phyloP scores from a whole-genome alignment of 2,329 filamentous ascomycete genomes.

The Fusarium torulosum region DNA sequence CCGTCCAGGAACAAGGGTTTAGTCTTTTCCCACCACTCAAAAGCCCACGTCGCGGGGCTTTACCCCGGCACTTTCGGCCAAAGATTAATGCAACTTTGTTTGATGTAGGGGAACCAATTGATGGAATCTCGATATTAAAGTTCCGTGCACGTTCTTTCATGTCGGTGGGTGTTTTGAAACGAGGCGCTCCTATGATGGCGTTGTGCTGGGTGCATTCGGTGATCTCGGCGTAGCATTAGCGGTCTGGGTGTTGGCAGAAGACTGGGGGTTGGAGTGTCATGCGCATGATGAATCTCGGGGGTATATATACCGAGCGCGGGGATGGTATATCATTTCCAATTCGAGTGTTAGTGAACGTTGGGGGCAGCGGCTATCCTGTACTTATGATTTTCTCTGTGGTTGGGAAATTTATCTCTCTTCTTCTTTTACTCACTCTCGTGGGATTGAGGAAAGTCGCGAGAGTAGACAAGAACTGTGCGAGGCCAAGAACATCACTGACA shows the following conservation, averaged over 20 bases:
- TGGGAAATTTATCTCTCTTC: too few relatives aligned
- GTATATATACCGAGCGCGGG: conserved; percentile 14
- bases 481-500: too few relatives aligned
- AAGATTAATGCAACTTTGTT: neutral
- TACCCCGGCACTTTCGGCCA: conserved; percentile 10
- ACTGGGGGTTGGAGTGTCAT: too few relatives aligned
- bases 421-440: too few relatives aligned
- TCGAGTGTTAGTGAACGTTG: neutral
- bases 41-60: neutral
- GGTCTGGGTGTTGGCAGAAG: neutral
- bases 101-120: conserved; percentile 20
- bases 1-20: conserved; percentile 14
- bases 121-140: conserved; percentile 20
- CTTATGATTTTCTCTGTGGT: too few relatives aligned
- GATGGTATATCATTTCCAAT: conserved; percentile 17
- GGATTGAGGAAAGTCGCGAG: too few relatives aligned
- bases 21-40: conserved; percentile 35
- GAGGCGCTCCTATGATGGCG: conserved; percentile 2
- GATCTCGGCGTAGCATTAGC: neutral
- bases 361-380: neutral
- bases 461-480: too few relatives aligned
- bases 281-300: neutral
- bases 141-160: neutral
- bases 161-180: neutral
- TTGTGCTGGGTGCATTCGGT: neutral